phyloP scores from a whole-genome alignment of 1,139 yeast genomes.

The Pneumocystis carinii region DNA sequence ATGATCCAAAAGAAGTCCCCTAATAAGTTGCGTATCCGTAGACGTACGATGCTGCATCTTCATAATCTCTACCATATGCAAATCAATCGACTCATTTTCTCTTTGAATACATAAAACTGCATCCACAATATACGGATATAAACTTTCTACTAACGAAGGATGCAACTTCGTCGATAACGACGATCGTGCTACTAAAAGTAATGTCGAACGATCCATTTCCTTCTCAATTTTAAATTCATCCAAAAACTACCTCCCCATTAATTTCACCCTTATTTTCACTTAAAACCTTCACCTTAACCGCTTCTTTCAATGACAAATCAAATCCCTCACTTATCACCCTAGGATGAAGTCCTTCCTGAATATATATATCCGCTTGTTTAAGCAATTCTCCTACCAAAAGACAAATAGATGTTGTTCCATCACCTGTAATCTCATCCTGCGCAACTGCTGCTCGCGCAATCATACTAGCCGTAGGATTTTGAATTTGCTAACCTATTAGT shows the following conservation, averaged over 20 bases:
- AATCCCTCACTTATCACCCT: constrained; percentile 89
- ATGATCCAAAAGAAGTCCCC: constrained; percentile 89
- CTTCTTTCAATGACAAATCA: constrained; percentile 68
- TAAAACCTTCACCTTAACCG: constrained; percentile 26
- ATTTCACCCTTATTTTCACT: neutral
- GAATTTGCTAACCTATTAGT: constrained; percentile 44
- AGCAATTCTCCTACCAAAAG: constrained; percentile 85
- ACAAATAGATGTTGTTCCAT: constrained; percentile 97
- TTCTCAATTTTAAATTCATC: constrained; percentile 39
- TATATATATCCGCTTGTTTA: constrained; percentile 85
- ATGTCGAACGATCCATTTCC: constrained; percentile 63
- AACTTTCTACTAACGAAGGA: constrained; percentile 55
- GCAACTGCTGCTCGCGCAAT: constrained; percentile 83
- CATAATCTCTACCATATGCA: constrained; percentile 97
- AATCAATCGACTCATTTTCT: constrained; percentile 44
- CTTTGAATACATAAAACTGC: constrained; percentile 71
- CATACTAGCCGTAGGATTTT: constrained; percentile 98
- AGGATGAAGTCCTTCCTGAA: constrained; percentile 92
- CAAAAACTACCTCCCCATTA: constrained; percentile 31
- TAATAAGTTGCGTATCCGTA: constrained; percentile 65
- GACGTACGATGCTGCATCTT: constrained; percentile 91
- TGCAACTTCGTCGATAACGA: constrained; percentile 78
- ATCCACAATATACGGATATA: constrained; percentile 91
- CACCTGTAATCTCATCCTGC: constrained; percentile 97
- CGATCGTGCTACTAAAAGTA: constrained; percentile 81